Conservation (phyloP, 208 protist species). For the Trypanosoma melophagium region DNA sequence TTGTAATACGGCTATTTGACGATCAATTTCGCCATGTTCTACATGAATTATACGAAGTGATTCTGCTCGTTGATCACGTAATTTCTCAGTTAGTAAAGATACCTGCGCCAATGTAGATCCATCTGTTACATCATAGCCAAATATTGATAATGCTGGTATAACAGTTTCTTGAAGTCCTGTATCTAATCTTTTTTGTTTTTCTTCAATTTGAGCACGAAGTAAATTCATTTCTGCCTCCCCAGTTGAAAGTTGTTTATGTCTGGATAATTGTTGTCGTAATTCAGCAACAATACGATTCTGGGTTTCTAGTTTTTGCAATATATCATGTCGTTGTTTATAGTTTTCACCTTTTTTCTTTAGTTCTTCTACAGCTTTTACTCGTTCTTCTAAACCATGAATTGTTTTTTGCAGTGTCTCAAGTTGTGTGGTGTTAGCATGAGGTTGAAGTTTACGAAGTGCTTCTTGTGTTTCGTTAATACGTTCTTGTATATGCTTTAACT, state of each 20-base stretch:
- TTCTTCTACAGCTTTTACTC: constrained; percentile 44
- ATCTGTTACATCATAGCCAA: constrained; percentile 15
- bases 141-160: constrained; percentile 34
- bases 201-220: constrained; percentile 42
- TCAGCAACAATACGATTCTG: constrained; percentile 50
- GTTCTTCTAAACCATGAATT: constrained; percentile 47
- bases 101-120: constrained; percentile 9
- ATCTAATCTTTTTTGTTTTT: constrained; percentile 33
- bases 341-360: constrained; percentile 35
- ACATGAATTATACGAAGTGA: constrained; percentile 31
- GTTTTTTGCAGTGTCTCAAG: constrained; percentile 29
- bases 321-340: constrained; percentile 40
- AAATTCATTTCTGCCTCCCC: constrained; percentile 38
- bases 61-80: constrained; percentile 31
- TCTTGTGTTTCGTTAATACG: constrained; percentile 8
- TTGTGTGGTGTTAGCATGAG: constrained; percentile 15
- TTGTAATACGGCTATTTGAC: constrained; percentile 33
- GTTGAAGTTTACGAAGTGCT: constrained; percentile 16
- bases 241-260: constrained; percentile 41
- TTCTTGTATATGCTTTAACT: constrained; percentile 21
- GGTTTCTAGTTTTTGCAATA: constrained; percentile 46
- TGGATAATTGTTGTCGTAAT: constrained; percentile 55
- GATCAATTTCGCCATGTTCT: constrained; percentile 34
- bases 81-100: constrained; percentile 14
- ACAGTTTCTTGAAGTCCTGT: constrained; percentile 31